Percentiles rank a stretch among this genome's conserved stretches.
These are phyloP conservation scores for Saturnispora gosingensis DNA, from an alignment of 805 yeast genomes.

Conservation along the genomic window DNA sequence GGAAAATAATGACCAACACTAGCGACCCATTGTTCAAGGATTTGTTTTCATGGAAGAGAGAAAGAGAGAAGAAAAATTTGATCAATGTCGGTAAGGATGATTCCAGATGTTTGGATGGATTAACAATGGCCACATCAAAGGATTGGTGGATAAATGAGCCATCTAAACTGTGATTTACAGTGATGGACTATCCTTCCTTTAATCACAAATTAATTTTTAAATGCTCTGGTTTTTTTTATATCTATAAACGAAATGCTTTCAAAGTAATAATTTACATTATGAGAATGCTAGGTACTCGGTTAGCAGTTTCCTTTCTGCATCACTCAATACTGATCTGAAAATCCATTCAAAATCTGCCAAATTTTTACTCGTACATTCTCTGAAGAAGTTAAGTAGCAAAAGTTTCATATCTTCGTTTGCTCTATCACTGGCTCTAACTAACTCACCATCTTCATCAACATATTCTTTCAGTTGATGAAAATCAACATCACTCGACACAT, in stretches of 20 bases:
- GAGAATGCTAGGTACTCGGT: slow-evolving; percentile 33
- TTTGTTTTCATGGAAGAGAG: slow-evolving; percentile 22
- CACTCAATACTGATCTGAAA: slow-evolving; percentile 36
- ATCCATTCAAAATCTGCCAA: slow-evolving; percentile 42
- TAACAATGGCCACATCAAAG: slow-evolving; percentile 18
- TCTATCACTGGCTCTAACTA: slow-evolving; percentile 15
- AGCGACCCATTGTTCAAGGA: slow-evolving; percentile 14
- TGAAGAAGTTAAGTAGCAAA: slow-evolving; percentile 43
- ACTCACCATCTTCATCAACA: slow-evolving; percentile 35
- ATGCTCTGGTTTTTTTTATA: not conserved
- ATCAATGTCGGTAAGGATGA: slow-evolving; percentile 20
- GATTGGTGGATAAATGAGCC: slow-evolving; percentile 17
- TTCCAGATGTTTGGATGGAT: slow-evolving; percentile 20
- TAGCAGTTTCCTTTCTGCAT: slow-evolving; percentile 44
- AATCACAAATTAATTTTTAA: too few species aligned
- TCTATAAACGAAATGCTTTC: not conserved
- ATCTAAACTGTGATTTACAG: slow-evolving; percentile 3
- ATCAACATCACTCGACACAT: slow-evolving; percentile 45
- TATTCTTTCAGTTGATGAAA: slow-evolving; percentile 55
- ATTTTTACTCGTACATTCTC: slow-evolving; percentile 42
- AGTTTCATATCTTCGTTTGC: slow-evolving; percentile 27
- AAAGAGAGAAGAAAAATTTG: slow-evolving; percentile 18
- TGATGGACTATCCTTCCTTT: too few species aligned
- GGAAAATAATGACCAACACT: slow-evolving; percentile 12
- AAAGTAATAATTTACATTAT: not conserved